phyloP scores from a whole-genome alignment of 495 filamentous ascomycete genomes.

The Podospora pseudocomata region DNA sequence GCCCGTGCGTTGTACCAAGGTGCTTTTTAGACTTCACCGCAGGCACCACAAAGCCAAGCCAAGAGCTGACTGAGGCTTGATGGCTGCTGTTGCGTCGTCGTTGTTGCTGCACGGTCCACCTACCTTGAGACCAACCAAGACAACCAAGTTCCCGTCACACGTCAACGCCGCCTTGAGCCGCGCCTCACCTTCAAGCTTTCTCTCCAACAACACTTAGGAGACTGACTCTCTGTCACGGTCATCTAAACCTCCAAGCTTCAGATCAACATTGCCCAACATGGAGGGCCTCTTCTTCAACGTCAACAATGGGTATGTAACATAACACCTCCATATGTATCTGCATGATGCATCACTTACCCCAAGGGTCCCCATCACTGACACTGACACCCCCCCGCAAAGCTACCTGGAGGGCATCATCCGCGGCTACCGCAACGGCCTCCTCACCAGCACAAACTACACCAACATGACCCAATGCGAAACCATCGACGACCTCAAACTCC shows the following conservation, averaged over 20 bases:
- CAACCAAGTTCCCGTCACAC: conserved; percentile 1
- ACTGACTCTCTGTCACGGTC: not conserved
- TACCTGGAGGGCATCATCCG: conserved; percentile 96
- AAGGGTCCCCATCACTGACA: not conserved
- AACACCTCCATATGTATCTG: not conserved
- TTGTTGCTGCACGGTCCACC: conserved; percentile 10
- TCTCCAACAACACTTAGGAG: not conserved
- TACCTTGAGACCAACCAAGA: not conserved
- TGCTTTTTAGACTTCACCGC: not conserved
- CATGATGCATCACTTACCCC: not conserved
- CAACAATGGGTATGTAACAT: conserved; percentile 70
- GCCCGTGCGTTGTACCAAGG: conserved; percentile 4
- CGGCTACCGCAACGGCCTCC: conserved; percentile 90
- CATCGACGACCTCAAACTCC: conserved; percentile 98
- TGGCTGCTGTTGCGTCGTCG: not conserved
- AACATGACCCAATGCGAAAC: conserved; percentile 98
- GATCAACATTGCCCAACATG: conserved; percentile 52
- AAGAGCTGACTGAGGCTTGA: not conserved
- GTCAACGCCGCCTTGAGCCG: conserved; percentile 16
- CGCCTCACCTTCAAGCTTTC: conserved; percentile 1
- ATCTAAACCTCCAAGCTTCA: conserved; percentile 20
- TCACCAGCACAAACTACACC: conserved; percentile 86
- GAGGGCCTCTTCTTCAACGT: conserved; percentile 96
- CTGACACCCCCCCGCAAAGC: conserved; percentile 39
- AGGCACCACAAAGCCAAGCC: not conserved